A percentile compares a stretch with the other conserved stretches of the same genome.
Evolutionary conservation across 169 alveolate genomes (phyloP).

Genomic region (Prorocentrum cordatum): DNA sequence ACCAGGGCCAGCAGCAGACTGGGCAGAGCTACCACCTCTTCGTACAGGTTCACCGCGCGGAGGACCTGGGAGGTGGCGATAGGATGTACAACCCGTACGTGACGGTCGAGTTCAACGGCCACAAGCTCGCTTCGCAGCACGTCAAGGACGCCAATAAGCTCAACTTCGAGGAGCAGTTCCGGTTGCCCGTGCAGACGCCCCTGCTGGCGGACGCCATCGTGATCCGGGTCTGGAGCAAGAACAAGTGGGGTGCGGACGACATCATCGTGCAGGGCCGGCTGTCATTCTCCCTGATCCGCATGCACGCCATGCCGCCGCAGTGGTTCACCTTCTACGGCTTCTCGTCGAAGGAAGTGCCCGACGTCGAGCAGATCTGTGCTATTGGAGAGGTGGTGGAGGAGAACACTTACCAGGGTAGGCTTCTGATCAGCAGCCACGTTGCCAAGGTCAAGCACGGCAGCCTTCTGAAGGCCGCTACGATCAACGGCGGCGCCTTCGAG

Average conservation of each 20-base stretch:
- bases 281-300: constrained; percentile 53
- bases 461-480: too few species aligned
- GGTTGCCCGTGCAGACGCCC: constrained; percentile 57
- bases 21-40: constrained; percentile 3
- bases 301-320: constrained; percentile 46
- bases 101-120: neutral
- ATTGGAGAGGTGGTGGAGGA: constrained; percentile 39
- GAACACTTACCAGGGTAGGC: constrained; percentile 51
- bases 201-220: constrained; percentile 30
- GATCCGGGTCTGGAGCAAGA: constrained; percentile 17
- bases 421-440: too few species aligned
- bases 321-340: constrained; percentile 68
- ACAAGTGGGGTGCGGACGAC: constrained; percentile 42
- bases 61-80: constrained; percentile 60
- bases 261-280: constrained; percentile 64
- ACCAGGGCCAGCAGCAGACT: neutral
- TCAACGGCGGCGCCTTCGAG: too few species aligned
- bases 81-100: neutral
- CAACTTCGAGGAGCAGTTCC: constrained; percentile 39
- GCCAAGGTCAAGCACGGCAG: too few species aligned
- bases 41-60: constrained; percentile 65
- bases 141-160: neutral
- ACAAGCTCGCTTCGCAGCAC: neutral
- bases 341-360: constrained; percentile 20
- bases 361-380: constrained; percentile 20